phyloP scores from a whole-genome alignment of 129 eudicot species.

The Cynara cardunculus region DNA sequence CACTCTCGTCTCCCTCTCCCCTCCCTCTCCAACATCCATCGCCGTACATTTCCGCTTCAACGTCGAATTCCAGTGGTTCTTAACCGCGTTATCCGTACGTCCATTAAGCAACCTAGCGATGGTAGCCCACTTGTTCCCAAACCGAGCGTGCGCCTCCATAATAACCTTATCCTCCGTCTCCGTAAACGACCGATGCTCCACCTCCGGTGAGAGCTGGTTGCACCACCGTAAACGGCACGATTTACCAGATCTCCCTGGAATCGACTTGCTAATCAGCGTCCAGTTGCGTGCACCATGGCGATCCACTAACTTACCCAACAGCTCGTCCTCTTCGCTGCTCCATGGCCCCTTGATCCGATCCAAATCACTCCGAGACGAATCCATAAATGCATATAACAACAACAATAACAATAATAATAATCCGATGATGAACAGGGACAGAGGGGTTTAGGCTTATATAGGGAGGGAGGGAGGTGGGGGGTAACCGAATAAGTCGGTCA shows the following conservation, averaged over 20 bases:
- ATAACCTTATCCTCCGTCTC: constrained; percentile 34
- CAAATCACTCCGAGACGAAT: constrained; percentile 8
- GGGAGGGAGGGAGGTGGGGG: constrained; percentile 17
- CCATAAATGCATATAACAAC: neutral
- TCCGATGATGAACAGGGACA: constrained; percentile 4
- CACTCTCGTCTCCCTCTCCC: constrained; percentile 12
- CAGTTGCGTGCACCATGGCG: constrained; percentile 37
- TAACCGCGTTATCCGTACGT: constrained; percentile 42
- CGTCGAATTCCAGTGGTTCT: constrained; percentile 48
- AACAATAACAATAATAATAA: too few relatives aligned
- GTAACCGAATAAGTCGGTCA: constrained; percentile 41
- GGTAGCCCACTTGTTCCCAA: constrained; percentile 42
- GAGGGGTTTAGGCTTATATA: constrained; percentile 8
- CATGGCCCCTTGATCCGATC: constrained; percentile 46
- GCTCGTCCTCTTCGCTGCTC: constrained; percentile 40
- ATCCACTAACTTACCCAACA: constrained; percentile 20
- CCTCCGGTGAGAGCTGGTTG: constrained; percentile 47
- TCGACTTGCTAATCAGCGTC: constrained; percentile 38
- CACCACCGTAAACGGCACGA: constrained; percentile 47
- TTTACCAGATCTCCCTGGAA: constrained; percentile 43
- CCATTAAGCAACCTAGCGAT: constrained; percentile 37
- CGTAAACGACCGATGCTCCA: constrained; percentile 48
- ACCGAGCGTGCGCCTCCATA: constrained; percentile 31
- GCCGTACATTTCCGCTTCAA: constrained; percentile 30
- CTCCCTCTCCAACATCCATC: constrained; percentile 3